Percentiles rank a stretch among this genome's conserved stretches.
These are phyloP conservation scores for Penicillium griseofulvum DNA, from an alignment of 2,329 filamentous ascomycete genomes.

Conservation along the genomic window DNA sequence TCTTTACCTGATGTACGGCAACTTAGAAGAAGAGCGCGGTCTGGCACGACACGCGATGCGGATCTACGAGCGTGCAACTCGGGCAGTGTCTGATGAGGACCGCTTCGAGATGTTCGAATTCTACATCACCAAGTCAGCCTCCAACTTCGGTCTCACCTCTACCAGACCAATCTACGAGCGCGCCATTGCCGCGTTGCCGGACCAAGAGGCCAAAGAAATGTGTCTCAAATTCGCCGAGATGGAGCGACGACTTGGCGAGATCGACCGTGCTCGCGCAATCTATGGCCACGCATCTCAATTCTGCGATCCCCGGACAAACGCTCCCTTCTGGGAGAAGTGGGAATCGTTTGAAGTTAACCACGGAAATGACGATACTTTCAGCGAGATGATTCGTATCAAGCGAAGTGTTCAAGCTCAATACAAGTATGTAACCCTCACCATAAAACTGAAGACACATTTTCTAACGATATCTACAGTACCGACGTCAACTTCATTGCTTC, in stretches of 20 bases:
- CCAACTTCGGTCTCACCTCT: slow-evolving; percentile 94
- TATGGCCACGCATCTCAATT: slow-evolving; percentile 97
- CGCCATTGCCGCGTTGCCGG: slow-evolving; percentile 88
- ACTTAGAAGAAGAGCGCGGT: slow-evolving; percentile 91
- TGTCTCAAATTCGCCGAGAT: slow-evolving; percentile 98
- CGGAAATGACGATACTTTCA: slow-evolving; percentile 98
- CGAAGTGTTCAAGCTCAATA: slow-evolving; percentile 95
- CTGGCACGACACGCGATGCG: slow-evolving; percentile 96
- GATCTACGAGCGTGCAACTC: slow-evolving; percentile 95
- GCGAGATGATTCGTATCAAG: slow-evolving; percentile 98
- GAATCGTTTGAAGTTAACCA: slow-evolving; percentile 96
- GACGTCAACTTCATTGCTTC: slow-evolving; percentile 98
- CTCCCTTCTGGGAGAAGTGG: slow-evolving; percentile 94
- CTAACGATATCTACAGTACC: slow-evolving; percentile 57
- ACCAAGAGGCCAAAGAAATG: slow-evolving; percentile 93
- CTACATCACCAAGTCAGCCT: slow-evolving; percentile 97
- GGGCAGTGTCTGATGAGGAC: slow-evolving; percentile 92
- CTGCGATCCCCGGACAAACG: slow-evolving; percentile 87
- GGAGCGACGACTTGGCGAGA: slow-evolving; percentile 87
- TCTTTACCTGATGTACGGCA: slow-evolving; percentile 97
- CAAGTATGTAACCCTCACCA: slow-evolving; percentile 57
- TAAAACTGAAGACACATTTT: slow-evolving; percentile 3
- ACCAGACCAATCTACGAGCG: slow-evolving; percentile 95
- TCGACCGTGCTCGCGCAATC: slow-evolving; percentile 91
- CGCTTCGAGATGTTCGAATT: slow-evolving; percentile 98